Base-by-base conservation (phyloP, 2,329 filamentous ascomycete genomes). In the Fusarium staphyleae region DNA sequence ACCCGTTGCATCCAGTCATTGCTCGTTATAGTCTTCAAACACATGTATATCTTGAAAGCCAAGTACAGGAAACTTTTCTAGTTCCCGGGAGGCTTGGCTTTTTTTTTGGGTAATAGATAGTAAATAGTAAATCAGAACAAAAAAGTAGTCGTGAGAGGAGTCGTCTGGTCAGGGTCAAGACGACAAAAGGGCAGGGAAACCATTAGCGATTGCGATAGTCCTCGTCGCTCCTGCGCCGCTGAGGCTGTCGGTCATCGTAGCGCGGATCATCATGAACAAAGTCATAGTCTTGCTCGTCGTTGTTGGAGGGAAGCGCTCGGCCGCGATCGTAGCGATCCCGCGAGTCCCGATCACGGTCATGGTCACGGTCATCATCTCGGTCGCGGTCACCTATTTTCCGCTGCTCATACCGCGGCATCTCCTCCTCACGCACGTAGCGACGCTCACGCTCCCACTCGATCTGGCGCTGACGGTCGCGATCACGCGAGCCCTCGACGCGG, bases 401-500 rank as follows among this genome's bases (percentile, higher is more conserved):
- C 50, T 28, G 59, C 41, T 70, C 65, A 44, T 69, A 67, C 16
- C 63, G 59, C 12, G 64, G 61, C 35, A 66, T 58, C 41, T 66
- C 63, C 32, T 68, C 64, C n/a, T 69, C 67, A 8, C 47, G 64
- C 9, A 67, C 70, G 49, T 70, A 69, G 24, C 67, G 69, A 12
- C 61, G 55, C 54, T 75, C 74, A 70, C 73, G 55, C 55, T 75
- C 74, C 74, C 74, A 74, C 5, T 64, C 64, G 11, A 69, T 56
- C 52, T 74, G 69, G 14, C 66, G 68, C n/a, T 63, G 60, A 26
- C 67, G 67, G 37, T 70, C 72, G 26, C 69, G 68, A 12, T 72
- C 70, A 11, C 70, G 69, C 6, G 71, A 70, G 43, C 69, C 66
- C 62, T 79, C 77, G 10, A 80, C 66, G 37, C 72, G 71, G 57